Base-by-base conservation (phyloP, 164 flowering plant species). In the Buxus sempervirens region DNA sequence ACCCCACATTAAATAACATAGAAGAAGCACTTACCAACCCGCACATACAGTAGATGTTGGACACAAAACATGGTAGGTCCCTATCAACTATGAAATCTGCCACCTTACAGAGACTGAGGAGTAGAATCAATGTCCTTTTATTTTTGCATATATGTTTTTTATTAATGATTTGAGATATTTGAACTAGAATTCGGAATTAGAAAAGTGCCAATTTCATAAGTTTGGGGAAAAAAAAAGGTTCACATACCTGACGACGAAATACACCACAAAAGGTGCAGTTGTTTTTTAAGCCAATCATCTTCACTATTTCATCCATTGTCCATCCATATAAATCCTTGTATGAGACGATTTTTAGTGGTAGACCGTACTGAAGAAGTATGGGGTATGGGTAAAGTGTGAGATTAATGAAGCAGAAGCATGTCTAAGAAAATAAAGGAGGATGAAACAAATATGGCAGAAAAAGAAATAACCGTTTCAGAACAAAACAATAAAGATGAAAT, bases 251-350 rank as follows among this genome's bases (percentile, higher is more conserved):
- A 19, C 98, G 94, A 20, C 99, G 92, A 61, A 95, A 95, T 54
- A 95, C 99, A 36, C 99, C 99, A 86, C 99, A 95, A 72, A 95
- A 95, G 23, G 99, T 95, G 80, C 99, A 95, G 74, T 95, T 95
- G 72, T 95, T 95, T 87, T 95, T 95, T 45, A 95, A 75, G 59
- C 99, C 98, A 27, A 95, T 95, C 79, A 84, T 82, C 89, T 95
- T 92, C 73, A 95, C 99, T 64, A 95, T 95, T 71, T 92, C 99
- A 78, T 95, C 99, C 99, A 95, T 95, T 25, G 99, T 92, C 99
- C 98, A 95, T 70, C 99, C 99, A 80, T 95, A 95, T 60, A 95
- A 75, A 60, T 88, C 93, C 78, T 90, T 92, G 85, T 95, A 95
- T 9, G 97, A 92, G 32, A 95, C 90, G 66, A 95, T 83, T 80